Evolutionary conservation across 2,329 filamentous ascomycete genomes (phyloP).

Genomic region (Ceratocystis harringtonii): DNA sequence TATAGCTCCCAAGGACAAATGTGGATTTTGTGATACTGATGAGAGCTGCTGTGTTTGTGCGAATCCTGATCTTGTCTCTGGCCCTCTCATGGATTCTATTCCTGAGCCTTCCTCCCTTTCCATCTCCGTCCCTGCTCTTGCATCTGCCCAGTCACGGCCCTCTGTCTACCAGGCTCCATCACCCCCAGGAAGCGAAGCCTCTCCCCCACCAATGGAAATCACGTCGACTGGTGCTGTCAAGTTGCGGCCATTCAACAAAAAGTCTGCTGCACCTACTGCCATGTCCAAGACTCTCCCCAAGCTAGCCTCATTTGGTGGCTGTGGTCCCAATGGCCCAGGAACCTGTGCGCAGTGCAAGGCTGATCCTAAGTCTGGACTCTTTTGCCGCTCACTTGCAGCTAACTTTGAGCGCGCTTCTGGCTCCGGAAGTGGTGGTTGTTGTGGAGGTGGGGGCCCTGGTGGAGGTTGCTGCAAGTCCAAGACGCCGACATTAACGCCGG

Average conservation of each 20-base stretch:
- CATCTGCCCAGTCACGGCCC: slow-evolving; percentile 28
- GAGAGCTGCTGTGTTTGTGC: slow-evolving; percentile 73
- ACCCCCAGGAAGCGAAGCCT: slow-evolving; percentile 46
- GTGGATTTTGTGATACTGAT: slow-evolving; percentile 63
- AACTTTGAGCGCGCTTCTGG: slow-evolving; percentile 35
- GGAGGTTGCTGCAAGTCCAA: slow-evolving; percentile 51
- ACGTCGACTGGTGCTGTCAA: slow-evolving; percentile 47
- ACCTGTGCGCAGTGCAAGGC: slow-evolving; percentile 64
- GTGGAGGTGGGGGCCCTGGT: slow-evolving; percentile 43
- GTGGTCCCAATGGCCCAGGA: slow-evolving; percentile 56
- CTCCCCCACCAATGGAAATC: slow-evolving; percentile 40
- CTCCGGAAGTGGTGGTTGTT: slow-evolving; percentile 38
- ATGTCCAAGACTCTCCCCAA: slow-evolving; percentile 22
- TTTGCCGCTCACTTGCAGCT: slow-evolving; percentile 67
- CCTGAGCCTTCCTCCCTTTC: slow-evolving; percentile 6
- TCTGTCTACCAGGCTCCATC: slow-evolving; percentile 38
- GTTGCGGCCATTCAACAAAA: slow-evolving; percentile 28
- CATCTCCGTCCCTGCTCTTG: slow-evolving; percentile 26
- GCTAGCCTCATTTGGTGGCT: slow-evolving; percentile 26
- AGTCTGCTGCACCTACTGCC: slow-evolving; percentile 8
- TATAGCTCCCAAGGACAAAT: slow-evolving; percentile 47
- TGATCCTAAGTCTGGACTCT: slow-evolving; percentile 66
- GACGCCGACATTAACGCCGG: slow-evolving; percentile 21
- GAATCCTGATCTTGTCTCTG: slow-evolving; percentile 30
- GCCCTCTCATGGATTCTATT: slow-evolving; percentile 9